These are phyloP conservation scores for Scopulariopsis brevicaulis DNA, from an alignment of 2,329 filamentous ascomycete genomes.

Conservation along the genomic window DNA sequence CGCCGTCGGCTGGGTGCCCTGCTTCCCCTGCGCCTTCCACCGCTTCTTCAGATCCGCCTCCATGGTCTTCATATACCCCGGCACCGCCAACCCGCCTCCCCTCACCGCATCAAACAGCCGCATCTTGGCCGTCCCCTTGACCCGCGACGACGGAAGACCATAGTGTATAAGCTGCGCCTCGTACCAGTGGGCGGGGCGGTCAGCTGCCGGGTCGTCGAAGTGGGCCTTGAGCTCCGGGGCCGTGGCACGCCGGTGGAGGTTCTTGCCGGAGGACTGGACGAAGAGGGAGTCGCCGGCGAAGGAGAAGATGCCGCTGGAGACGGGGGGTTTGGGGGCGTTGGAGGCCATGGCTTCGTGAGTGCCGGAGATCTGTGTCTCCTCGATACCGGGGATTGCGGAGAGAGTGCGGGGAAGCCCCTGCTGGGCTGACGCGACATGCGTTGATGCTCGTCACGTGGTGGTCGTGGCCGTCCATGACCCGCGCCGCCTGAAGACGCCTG, in stretches of 20 bases:
- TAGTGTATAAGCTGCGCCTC: conserved; percentile 53
- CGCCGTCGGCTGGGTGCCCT: too few relatives aligned
- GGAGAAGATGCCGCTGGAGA: conserved; percentile 25
- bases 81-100: conserved; percentile 33
- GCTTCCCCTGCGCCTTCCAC: conserved; percentile 19
- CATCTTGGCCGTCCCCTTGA: conserved; percentile 47
- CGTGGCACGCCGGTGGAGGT: conserved; percentile 32
- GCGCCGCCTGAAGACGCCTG: too few relatives aligned
- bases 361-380: too few relatives aligned
- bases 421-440: too few relatives aligned
- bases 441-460: too few relatives aligned
- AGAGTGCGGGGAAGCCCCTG: too few relatives aligned
- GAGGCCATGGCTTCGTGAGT: too few relatives aligned
- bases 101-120: conserved; percentile 46
- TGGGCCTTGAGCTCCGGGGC: conserved; percentile 29
- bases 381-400: too few relatives aligned
- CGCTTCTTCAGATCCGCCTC: conserved; percentile 46
- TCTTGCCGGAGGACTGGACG: conserved; percentile 27
- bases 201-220: conserved; percentile 29
- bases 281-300: conserved; percentile 30
- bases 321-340: conserved; percentile 8
- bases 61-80: conserved; percentile 31
- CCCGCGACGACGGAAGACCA: conserved; percentile 41
- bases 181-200: conserved; percentile 49
- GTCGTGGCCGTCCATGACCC: too few relatives aligned